Conservation (phyloP, 73 alveolate species). For the Paramecium sonneborni region DNA sequence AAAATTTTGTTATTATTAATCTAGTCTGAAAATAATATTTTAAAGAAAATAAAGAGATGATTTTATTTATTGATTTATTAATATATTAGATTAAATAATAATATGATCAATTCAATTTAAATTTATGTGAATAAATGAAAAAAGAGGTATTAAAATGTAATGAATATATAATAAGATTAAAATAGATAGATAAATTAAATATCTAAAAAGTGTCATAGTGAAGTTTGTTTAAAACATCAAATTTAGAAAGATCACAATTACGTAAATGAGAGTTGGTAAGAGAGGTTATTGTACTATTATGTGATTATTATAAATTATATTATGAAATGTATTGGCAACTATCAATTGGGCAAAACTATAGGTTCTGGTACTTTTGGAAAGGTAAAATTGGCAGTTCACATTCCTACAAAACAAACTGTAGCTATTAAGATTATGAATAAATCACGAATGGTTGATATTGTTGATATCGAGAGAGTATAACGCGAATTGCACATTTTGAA, state of each 20-base stretch:
- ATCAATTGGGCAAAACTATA: conserved; percentile 69
- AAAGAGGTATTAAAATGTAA: no score
- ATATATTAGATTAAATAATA: no score
- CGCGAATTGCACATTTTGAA: conserved; percentile 81
- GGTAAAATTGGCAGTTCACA: conserved; percentile 69
- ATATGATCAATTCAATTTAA: no score
- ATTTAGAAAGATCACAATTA: neutral
- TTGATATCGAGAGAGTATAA: conserved; percentile 80
- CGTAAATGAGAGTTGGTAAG: neutral
- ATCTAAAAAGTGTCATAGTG: no score
- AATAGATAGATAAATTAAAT: no score
- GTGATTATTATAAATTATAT: neutral
- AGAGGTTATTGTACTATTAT: neutral
- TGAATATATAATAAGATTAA: no score
- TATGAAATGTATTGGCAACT: conserved; percentile 61
- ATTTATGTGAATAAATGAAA: no score
- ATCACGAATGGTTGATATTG: conserved; percentile 74
- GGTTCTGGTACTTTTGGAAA: conserved; percentile 89
- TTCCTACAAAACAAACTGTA: conserved; percentile 73
- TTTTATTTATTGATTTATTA: no score
- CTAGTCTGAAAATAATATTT: no score
- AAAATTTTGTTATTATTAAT: no score
- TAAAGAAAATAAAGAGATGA: no score
- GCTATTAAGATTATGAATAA: conserved; percentile 84
- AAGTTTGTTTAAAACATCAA: neutral